Evolutionary conservation across 371 early-diverging fungal genomes (phyloP).

Genomic region (Fennellomyces sp.): DNA sequence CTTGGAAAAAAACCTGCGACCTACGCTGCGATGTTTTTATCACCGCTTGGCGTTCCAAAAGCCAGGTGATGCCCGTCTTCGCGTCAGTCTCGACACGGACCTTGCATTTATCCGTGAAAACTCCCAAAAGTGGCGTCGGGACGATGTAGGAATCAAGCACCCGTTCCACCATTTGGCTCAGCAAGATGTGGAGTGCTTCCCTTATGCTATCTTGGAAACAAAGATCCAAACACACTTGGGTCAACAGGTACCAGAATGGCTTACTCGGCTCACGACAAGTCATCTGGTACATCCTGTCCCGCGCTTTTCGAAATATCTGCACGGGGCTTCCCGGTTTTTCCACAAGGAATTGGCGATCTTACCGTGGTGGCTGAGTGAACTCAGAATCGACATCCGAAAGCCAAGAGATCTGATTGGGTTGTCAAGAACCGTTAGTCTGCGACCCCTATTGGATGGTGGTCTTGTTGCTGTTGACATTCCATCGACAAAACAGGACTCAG

Average conservation of each 20-base stretch:
- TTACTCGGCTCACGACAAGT: slow-evolving; percentile 82
- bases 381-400: slow-evolving; percentile 89
- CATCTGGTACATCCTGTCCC: slow-evolving; percentile 97
- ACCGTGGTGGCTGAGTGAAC: slow-evolving; percentile 98
- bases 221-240: slow-evolving; percentile 91
- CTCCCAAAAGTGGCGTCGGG: slow-evolving; percentile 90
- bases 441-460: slow-evolving; percentile 49
- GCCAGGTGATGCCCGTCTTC: slow-evolving; percentile 91
- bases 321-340: slow-evolving; percentile 92
- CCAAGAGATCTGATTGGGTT: slow-evolving; percentile 59
- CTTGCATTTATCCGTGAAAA: slow-evolving; percentile 98
- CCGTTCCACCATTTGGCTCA: slow-evolving; percentile 85
- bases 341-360: slow-evolving; percentile 84
- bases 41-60: slow-evolving; percentile 98
- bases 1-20: slow-evolving; percentile 73
- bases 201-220: slow-evolving; percentile 98
- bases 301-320: slow-evolving; percentile 98
- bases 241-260: slow-evolving; percentile 91
- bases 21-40: slow-evolving; percentile 89
- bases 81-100: slow-evolving; percentile 97
- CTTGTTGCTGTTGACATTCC: not conserved
- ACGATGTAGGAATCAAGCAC: slow-evolving; percentile 84
- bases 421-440: slow-evolving; percentile 41
- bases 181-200: slow-evolving; percentile 88
- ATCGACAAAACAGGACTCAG: not conserved